phyloP scores from a whole-genome alignment of 2,329 filamentous ascomycete genomes.

The Ceratocystis cubensis region DNA sequence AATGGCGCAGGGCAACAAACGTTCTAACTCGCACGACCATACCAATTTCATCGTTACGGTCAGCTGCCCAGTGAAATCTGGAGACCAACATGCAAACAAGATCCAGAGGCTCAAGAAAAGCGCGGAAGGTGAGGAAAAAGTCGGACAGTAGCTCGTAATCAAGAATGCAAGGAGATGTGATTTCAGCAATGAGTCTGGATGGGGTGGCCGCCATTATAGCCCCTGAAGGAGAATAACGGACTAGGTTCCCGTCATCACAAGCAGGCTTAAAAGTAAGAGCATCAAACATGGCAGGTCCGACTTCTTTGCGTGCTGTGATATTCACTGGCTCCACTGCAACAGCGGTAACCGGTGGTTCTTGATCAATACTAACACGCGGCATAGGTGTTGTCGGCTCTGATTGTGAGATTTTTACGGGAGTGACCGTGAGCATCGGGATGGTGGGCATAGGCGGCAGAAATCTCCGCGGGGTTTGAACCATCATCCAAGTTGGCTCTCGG shows the following conservation, averaged over 20 bases:
- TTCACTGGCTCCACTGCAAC: slow-evolving; percentile 34
- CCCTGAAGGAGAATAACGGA: slow-evolving; percentile 62
- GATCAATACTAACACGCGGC: not conserved
- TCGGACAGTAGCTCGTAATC: slow-evolving; percentile 96
- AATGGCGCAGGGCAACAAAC: slow-evolving; percentile 89
- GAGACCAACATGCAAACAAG: slow-evolving; percentile 75
- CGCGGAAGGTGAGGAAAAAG: slow-evolving; percentile 90
- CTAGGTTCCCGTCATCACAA: slow-evolving; percentile 67
- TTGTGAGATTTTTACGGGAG: slow-evolving; percentile 21
- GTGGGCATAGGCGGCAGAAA: slow-evolving; percentile 15
- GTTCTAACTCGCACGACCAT: slow-evolving; percentile 91
- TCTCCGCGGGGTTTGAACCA: slow-evolving; percentile 15
- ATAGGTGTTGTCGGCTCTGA: slow-evolving; percentile 28
- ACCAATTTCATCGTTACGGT: slow-evolving; percentile 66
- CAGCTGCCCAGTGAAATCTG: slow-evolving; percentile 74
- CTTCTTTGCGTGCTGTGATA: slow-evolving; percentile 38
- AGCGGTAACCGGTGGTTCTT: not conserved
- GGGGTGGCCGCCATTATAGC: slow-evolving; percentile 83
- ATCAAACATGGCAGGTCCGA: slow-evolving; percentile 72
- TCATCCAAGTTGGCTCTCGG: slow-evolving; percentile 20
- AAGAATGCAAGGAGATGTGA: slow-evolving; percentile 88
- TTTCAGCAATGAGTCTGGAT: slow-evolving; percentile 82
- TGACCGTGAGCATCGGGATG: not conserved
- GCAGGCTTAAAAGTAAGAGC: slow-evolving; percentile 61
- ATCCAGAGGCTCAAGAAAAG: slow-evolving; percentile 66